Base-by-base conservation (phyloP, 2,329 filamentous ascomycete species). In the Colletotrichum salicis region DNA sequence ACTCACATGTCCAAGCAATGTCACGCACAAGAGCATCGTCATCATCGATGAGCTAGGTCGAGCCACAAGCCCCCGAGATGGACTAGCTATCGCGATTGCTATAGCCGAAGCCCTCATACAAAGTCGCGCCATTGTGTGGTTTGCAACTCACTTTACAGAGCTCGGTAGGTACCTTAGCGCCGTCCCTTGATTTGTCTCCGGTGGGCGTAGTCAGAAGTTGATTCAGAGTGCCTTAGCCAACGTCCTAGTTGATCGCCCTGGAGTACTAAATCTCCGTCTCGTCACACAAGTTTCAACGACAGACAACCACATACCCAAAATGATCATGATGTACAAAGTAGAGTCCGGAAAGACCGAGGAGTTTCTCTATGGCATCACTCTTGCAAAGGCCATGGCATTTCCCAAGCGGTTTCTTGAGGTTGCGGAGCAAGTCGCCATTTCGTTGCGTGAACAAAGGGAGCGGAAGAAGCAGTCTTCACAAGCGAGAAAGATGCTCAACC, bases 1-100 rank as follows among this genome's bases (percentile, higher is more conserved):
- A 4, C 31, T 67, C 12, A 64, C 24, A 8, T 5, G 12, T 1
- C 4, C 10, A 13, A 72, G 70, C 5, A 97, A 97, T 77, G 89
- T 98, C 67, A 92, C 95, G 74, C 86, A 87, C 7, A 88, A 90
- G 59, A 96, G 93, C 75, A 86, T 97, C 76, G 91, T 92, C 2
- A 93, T 99, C 60, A 90, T 99, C 61, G 96, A 99, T 76, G 96
- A 99, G 78, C 88, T 99, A 4, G 96, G 96, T 0, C 89, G 96
- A 33, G 96, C 95, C 1, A 99, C 96, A 0, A 96, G 94, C 78
- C 96, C 93, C 0, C 88, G 91, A 29, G 96, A 99, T 78, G 96
- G 96, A 0, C 84, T 98, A 1, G 92, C 94, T 0, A 97, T 99
- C 77, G 94, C 96, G 1, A 86, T 98, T 60, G 93, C 95, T 2